A percentile compares a stretch with the other conserved stretches of the same genome.
Conservation (phyloP, 2,329 filamentous ascomycete species). For the Anthostomella pinea region DNA sequence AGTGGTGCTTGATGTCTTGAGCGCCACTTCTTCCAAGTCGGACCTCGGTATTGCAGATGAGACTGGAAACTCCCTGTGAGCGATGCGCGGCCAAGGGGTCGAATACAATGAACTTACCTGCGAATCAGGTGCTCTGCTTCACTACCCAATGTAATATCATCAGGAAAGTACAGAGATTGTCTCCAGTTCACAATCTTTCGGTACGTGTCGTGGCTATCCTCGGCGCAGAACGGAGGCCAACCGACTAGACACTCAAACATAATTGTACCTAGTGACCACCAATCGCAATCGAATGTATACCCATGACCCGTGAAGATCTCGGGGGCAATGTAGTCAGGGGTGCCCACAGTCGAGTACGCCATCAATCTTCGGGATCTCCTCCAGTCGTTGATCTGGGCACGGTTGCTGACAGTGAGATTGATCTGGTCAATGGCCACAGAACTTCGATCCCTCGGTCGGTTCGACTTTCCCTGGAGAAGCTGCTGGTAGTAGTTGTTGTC, state of each 20-base stretch:
- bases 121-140: slow-evolving; percentile 92
- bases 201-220: slow-evolving; percentile 96
- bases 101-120: slow-evolving; percentile 75
- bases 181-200: slow-evolving; percentile 99
- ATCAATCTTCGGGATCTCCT: slow-evolving; percentile 91
- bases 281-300: slow-evolving; percentile 96
- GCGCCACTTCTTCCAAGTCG: slow-evolving; percentile 85
- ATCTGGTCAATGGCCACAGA: slow-evolving; percentile 98
- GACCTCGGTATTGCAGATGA: slow-evolving; percentile 92
- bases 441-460: slow-evolving; percentile 75
- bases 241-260: slow-evolving; percentile 99
- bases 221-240: slow-evolving; percentile 98
- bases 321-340: slow-evolving; percentile 96
- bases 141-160: slow-evolving; percentile 82
- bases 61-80: slow-evolving; percentile 50
- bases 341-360: slow-evolving; percentile 97
- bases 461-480: slow-evolving; percentile 77
- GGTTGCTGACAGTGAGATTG: slow-evolving; percentile 95
- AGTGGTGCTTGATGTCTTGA: slow-evolving; percentile 87
- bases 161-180: slow-evolving; percentile 92
- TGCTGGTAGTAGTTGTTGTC: slow-evolving; percentile 99
- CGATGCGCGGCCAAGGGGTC: too few species aligned
- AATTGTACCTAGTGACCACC: slow-evolving; percentile 98
- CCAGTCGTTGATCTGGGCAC: slow-evolving; percentile 98
- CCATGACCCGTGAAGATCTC: slow-evolving; percentile 97